Base-by-base conservation (phyloP, 208 protist genomes). In the Crithidia sp. region DNA sequence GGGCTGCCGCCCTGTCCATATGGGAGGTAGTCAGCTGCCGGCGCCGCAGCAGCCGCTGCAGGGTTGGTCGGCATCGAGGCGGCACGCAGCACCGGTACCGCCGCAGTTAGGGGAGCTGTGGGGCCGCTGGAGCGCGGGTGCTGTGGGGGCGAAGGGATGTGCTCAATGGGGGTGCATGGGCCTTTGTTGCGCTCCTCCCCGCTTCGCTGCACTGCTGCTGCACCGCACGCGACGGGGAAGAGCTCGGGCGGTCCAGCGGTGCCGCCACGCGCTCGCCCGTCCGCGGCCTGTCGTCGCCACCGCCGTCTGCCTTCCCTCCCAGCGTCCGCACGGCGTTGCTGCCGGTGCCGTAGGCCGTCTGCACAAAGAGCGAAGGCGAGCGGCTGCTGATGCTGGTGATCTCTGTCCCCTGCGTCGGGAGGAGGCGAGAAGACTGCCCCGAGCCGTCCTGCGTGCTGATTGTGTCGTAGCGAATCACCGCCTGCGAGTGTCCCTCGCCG, bases 281-380 rank as follows among this genome's bases (percentile, higher is more conserved):
- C 57, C 17, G 13, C 37, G 17, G 16, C 49, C 17, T 28, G 3
- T 14, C 10, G n/a, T 62, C 61, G 19, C 50, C 17, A 9, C 47
- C n/a, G 28, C 28, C 28, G 28, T 28, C 65, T 10, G 44, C 49
- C 8, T 61, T 36, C 2, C 40, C 16, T 28, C 50, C 49, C 40
- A 77, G 37, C 7, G 65, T 55, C 43, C 64, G 73, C 45, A 77
- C 65, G 13, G 64, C 73, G 58, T 62, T 58, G 66, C 65, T 67
- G 57, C 73, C 73, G 4, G 58, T 52, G 0, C 73, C 73, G 49
- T 72, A 62, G 13, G 73, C 73, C 45, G 68, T 58, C 19, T 64
- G 65, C 37, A 44, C 36, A 16, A 54, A 6, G 14, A 61, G 19
- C 3, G 54, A 49, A 10, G 66, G 40, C 40, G 66, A 60, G 56